Conservation (phyloP, 192 early-diverging fungal genomes). For the Backusella liffmaniae region DNA sequence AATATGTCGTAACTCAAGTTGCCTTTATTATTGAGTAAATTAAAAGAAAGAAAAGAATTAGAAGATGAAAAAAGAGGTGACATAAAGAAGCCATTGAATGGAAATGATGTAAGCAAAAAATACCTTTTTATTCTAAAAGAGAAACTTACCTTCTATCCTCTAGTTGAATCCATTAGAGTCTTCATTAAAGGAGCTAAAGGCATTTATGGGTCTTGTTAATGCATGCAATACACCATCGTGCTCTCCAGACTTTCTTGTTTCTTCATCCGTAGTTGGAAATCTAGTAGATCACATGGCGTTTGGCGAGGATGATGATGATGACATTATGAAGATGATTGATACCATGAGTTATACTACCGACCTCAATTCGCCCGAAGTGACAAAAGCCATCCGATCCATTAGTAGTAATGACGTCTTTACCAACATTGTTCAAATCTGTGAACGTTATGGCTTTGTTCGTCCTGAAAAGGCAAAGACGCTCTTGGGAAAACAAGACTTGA, state of each 20-base stretch:
- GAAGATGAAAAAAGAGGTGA: background rate
- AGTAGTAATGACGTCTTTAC: conserved; percentile 29
- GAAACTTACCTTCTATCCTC: background rate
- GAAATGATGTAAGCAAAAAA: conserved; percentile 16
- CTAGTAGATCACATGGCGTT: conserved; percentile 12
- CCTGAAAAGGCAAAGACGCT: conserved; percentile 5
- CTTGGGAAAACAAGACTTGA: background rate
- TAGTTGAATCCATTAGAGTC: conserved; percentile 36
- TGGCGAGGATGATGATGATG: conserved; percentile 12
- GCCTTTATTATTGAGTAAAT: conserved; percentile 15
- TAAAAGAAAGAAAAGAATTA: conserved; percentile 13
- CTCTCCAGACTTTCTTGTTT: conserved; percentile 20
- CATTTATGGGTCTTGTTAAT: conserved; percentile 36
- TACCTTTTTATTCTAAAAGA: background rate
- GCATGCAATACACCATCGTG: conserved; percentile 30
- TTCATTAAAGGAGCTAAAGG: conserved; percentile 28
- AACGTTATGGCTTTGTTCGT: conserved; percentile 17
- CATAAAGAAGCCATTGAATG: background rate
- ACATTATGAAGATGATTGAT: conserved; percentile 29
- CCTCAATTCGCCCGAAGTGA: conserved; percentile 21
- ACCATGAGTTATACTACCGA: conserved; percentile 13
- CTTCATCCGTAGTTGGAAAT: conserved; percentile 7
- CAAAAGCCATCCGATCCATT: conserved; percentile 24
- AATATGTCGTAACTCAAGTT: background rate
- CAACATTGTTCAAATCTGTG: conserved; percentile 26